Conservation (phyloP, 345 rosid species). For the Sisymbrium altissimum region DNA sequence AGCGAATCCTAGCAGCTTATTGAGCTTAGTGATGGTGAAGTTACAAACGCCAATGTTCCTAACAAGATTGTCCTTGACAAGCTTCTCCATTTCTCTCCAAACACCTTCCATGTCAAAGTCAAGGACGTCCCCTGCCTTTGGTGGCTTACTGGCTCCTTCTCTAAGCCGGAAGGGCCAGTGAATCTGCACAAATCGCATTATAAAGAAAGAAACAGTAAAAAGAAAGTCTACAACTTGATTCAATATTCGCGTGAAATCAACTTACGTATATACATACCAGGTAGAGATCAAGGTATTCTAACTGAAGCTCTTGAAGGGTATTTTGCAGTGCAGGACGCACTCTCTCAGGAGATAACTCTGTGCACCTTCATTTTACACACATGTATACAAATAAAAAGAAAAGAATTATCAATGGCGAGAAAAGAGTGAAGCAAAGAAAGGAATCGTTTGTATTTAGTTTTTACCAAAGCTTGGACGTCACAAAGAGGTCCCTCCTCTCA, state of each 20-base stretch:
- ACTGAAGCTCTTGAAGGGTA: conserved; percentile 54
- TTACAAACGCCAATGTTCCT: conserved; percentile 50
- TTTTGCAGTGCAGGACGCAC: conserved; percentile 46
- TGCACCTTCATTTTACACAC: conserved; percentile 35
- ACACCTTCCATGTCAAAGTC: conserved; percentile 58
- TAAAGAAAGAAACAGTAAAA: not conserved
- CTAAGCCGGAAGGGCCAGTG: conserved; percentile 56
- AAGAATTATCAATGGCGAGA: not conserved
- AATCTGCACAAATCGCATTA: conserved; percentile 30
- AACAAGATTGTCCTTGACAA: conserved; percentile 40
- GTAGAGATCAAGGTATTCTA: conserved; percentile 55
- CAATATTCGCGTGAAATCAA: not conserved
- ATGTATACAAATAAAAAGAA: not conserved
- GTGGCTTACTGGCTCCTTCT: conserved; percentile 53
- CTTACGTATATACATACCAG: conserved; percentile 27
- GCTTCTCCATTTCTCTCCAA: conserved; percentile 66
- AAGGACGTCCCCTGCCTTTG: conserved; percentile 40
- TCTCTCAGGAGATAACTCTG: conserved; percentile 46
- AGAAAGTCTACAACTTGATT: not conserved
- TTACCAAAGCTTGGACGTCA: conserved; percentile 58
- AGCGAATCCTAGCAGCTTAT: conserved; percentile 39
- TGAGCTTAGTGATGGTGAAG: conserved; percentile 49
- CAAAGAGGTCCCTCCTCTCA: conserved; percentile 49
- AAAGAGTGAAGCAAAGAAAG: not conserved
- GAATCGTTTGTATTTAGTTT: not conserved